These are phyloP conservation scores for Globisporangium paroecandrum DNA, from an alignment of 352 stramenopile species.

Conservation along the genomic window DNA sequence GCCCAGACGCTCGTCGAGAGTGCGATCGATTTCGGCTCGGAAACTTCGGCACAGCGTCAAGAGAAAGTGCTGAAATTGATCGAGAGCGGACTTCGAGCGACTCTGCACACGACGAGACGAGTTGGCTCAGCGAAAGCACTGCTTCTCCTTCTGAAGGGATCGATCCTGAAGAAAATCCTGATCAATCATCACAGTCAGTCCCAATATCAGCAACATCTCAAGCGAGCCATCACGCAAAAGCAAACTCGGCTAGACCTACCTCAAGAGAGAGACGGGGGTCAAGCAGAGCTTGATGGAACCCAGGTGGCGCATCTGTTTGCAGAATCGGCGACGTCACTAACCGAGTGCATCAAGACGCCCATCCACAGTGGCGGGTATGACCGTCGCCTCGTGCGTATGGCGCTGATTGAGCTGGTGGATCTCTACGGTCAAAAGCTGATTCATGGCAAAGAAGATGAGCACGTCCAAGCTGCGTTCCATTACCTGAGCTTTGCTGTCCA, in stretches of 20 bases:
- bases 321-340: conserved; percentile 18
- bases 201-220: background rate
- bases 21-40: conserved; percentile 17
- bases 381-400: conserved; percentile 41
- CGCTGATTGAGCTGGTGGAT: conserved; percentile 64
- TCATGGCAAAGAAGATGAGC: conserved; percentile 35
- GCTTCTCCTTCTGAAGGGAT: conserved; percentile 54
- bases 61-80: conserved; percentile 29
- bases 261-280: background rate
- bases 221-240: background rate
- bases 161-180: conserved; percentile 46
- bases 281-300: background rate
- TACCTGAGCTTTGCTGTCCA: conserved; percentile 52
- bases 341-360: conserved; percentile 36
- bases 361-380: conserved; percentile 55
- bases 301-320: conserved; percentile 4
- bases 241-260: conserved; percentile 4
- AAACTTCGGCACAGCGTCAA: conserved; percentile 21
- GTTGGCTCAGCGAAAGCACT: conserved; percentile 38
- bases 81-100: conserved; percentile 32
- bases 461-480: conserved; percentile 70
- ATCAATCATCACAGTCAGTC: conserved; percentile 7
- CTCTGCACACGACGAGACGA: conserved; percentile 38
- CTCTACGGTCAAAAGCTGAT: conserved; percentile 49
- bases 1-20: conserved; percentile 46